These are phyloP conservation scores for Serendipita sp. DNA, from an alignment of 768 basidiomycete species.

Conservation along the genomic window DNA sequence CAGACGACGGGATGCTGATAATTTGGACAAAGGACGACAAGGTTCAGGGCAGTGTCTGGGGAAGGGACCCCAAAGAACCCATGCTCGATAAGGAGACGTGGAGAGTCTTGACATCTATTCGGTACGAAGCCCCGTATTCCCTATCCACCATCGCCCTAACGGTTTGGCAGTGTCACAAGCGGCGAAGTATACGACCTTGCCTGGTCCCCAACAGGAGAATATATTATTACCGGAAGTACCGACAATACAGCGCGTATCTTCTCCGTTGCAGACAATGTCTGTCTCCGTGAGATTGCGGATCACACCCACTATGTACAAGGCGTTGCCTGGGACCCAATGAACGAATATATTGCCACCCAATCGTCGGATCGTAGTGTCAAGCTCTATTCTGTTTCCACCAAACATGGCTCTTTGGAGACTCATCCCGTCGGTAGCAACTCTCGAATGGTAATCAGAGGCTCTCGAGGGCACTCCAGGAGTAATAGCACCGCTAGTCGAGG, in stretches of 20 bases:
- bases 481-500: background rate
- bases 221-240: slow-evolving; percentile 89
- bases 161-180: slow-evolving; percentile 44
- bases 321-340: slow-evolving; percentile 95
- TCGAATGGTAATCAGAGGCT: slow-evolving; percentile 53
- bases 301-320: slow-evolving; percentile 97
- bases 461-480: slow-evolving; percentile 11
- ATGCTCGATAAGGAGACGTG: slow-evolving; percentile 92
- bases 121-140: slow-evolving; percentile 29
- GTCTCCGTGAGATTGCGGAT: slow-evolving; percentile 78
- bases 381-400: slow-evolving; percentile 68
- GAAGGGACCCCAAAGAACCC: slow-evolving; percentile 63
- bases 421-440: slow-evolving; percentile 84
- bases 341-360: slow-evolving; percentile 95
- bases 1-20: slow-evolving; percentile 97
- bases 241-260: slow-evolving; percentile 88
- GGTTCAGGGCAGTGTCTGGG: slow-evolving; percentile 57
- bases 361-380: slow-evolving; percentile 94
- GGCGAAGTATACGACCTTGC: slow-evolving; percentile 97
- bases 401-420: slow-evolving; percentile 70
- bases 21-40: slow-evolving; percentile 79
- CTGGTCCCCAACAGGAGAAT: slow-evolving; percentile 93
- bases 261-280: slow-evolving; percentile 60
- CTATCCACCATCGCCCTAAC: slow-evolving; percentile 2
- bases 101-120: slow-evolving; percentile 74